A percentile compares a stretch with the other conserved stretches of the same genome.
These are phyloP conservation scores for Saccharomycopsis babjevae DNA, from an alignment of 805 yeast species.

Conservation along the genomic window DNA sequence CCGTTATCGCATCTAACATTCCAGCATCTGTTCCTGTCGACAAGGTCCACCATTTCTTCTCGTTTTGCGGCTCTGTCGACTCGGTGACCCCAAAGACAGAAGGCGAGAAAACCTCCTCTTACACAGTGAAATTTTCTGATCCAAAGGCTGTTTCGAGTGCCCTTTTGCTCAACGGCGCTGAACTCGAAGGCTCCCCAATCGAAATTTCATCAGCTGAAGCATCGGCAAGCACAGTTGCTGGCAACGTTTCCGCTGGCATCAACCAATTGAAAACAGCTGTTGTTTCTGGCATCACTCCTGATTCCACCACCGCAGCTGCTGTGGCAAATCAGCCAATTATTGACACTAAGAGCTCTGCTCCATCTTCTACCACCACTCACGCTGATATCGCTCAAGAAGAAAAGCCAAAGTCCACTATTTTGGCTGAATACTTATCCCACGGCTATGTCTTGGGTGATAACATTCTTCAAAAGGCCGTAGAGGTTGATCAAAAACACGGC, in stretches of 20 bases:
- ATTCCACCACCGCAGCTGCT: constrained; percentile 16
- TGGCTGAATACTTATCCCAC: constrained; percentile 67
- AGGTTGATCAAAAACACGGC: constrained; percentile 57
- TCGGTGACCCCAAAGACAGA: constrained; percentile 24
- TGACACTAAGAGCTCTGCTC: constrained; percentile 18
- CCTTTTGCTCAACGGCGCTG: constrained; percentile 59
- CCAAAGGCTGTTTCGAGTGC: constrained; percentile 64
- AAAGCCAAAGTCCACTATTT: constrained; percentile 64
- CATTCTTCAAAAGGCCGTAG: constrained; percentile 49
- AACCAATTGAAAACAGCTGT: constrained; percentile 2
- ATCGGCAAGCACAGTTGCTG: constrained; percentile 18
- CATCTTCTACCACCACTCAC: constrained; percentile 10
- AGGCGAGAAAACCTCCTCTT: constrained; percentile 26
- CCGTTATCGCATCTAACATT: constrained; percentile 48
- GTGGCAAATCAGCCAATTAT: constrained; percentile 17
- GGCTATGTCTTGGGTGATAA: constrained; percentile 62
- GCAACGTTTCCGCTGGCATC: constrained; percentile 11
- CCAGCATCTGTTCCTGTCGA: constrained; percentile 39
- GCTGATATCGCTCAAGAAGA: constrained; percentile 59
- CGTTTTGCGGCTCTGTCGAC: constrained; percentile 57
- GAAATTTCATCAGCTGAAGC: constrained; percentile 24
- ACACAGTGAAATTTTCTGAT: constrained; percentile 43
- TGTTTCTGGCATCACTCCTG: constrained; percentile 16
- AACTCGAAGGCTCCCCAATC: constrained; percentile 50
- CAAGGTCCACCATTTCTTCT: constrained; percentile 55